Conservation (phyloP, 768 basidiomycete species). For the Lactarius akahatsu region DNA sequence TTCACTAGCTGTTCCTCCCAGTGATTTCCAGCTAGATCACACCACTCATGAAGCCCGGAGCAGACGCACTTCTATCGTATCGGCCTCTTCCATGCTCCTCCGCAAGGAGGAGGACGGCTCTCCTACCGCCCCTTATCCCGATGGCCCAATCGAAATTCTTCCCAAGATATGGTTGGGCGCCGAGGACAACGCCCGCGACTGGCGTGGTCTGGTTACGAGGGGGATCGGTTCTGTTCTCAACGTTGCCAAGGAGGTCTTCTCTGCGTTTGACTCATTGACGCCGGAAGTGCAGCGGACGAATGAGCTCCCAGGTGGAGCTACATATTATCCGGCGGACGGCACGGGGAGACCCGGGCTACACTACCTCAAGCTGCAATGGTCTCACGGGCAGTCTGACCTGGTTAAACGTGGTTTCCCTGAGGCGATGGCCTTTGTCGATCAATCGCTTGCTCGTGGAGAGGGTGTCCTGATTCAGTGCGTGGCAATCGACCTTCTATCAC, state of each 20-base stretch:
- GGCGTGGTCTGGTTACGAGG: constrained; percentile 63
- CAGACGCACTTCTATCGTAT: constrained; percentile 69
- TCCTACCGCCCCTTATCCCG: constrained; percentile 65
- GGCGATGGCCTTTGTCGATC: constrained; percentile 81
- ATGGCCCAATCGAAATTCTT: constrained; percentile 82
- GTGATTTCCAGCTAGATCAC: constrained; percentile 36
- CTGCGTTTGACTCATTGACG: constrained; percentile 57
- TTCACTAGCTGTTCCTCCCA: constrained; percentile 46
- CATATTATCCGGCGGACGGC: constrained; percentile 67
- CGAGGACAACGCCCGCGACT: constrained; percentile 88
- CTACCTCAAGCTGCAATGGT: constrained; percentile 90
- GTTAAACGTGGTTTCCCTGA: constrained; percentile 74
- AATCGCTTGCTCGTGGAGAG: constrained; percentile 69
- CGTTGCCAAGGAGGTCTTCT: constrained; percentile 87
- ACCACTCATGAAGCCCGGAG: constrained; percentile 39
- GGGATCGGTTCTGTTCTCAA: constrained; percentile 83
- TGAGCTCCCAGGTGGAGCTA: constrained; percentile 58
- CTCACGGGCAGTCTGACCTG: constrained; percentile 90
- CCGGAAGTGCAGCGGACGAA: constrained; percentile 45
- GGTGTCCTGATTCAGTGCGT: constrained; percentile 85
- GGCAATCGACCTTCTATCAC: constrained; percentile 13
- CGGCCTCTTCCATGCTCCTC: constrained; percentile 57
- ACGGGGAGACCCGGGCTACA: constrained; percentile 77
- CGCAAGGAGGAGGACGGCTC: constrained; percentile 61
- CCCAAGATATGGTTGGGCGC: constrained; percentile 89